These are phyloP conservation scores for Coemansia javaensis DNA, from an alignment of 192 early-diverging fungal genomes.

Conservation along the genomic window DNA sequence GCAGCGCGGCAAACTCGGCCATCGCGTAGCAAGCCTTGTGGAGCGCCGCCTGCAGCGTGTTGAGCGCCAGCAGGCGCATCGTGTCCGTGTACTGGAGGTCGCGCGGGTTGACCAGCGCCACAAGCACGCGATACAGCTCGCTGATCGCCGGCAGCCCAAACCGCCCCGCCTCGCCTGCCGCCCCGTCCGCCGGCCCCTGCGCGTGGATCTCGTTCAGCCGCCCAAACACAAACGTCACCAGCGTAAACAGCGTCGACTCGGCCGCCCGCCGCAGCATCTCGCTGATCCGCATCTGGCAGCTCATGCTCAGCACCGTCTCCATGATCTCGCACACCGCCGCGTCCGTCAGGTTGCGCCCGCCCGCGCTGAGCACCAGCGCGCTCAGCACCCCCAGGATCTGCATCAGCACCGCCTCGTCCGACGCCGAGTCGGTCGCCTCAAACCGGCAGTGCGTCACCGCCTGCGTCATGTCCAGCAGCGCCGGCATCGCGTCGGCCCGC, in stretches of 20 bases:
- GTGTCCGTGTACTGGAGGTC: conserved; percentile 92
- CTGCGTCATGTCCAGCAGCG: conserved; percentile 52
- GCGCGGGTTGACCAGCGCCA: conserved; percentile 83
- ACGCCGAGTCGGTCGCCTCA: conserved; percentile 86
- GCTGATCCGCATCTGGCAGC: conserved; percentile 86
- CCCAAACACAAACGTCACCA: conserved; percentile 48
- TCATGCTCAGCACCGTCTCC: conserved; percentile 95
- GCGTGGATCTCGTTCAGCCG: conserved; percentile 18
- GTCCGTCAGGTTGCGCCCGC: conserved; percentile 71
- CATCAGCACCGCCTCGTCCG: conserved; percentile 91
- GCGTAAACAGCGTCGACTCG: conserved; percentile 45
- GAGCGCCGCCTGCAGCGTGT: conserved; percentile 79
- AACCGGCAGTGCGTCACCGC: conserved; percentile 95
- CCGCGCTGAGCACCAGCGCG: conserved; percentile 67
- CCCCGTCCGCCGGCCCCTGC: conserved; percentile 6
- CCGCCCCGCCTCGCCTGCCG: not conserved
- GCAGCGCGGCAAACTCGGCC: conserved; percentile 55
- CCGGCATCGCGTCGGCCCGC: conserved; percentile 17
- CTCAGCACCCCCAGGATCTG: conserved; percentile 82
- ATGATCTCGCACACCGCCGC: conserved; percentile 95
- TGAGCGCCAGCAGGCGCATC: conserved; percentile 83
- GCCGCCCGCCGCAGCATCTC: conserved; percentile 52
- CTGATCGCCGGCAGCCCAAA: conserved; percentile 79
- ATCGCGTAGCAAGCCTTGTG: conserved; percentile 82
- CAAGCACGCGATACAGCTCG: conserved; percentile 86